phyloP scores from a whole-genome alignment of 192 early-diverging fungal species.

The Podila clonocystis region DNA sequence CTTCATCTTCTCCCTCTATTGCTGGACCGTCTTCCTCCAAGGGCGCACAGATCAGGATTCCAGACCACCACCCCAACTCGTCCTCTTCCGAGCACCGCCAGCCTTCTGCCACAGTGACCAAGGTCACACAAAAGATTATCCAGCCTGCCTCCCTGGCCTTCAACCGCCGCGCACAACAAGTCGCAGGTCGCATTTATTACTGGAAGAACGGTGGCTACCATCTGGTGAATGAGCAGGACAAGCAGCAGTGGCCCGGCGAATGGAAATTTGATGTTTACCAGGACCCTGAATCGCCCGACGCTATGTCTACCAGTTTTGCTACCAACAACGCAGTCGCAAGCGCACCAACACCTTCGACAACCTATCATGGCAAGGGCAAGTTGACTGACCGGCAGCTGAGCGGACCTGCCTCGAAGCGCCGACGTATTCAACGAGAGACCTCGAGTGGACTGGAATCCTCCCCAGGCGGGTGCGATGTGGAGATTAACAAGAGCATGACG shows the following conservation, averaged over 20 bases:
- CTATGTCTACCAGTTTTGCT: neutral
- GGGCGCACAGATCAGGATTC: neutral
- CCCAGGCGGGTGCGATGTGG: neutral
- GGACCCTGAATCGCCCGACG: conserved; percentile 22
- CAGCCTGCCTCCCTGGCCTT: conserved; percentile 28
- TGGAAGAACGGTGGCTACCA: conserved; percentile 38
- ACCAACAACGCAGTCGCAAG: neutral
- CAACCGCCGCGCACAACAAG: conserved; percentile 36
- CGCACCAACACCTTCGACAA: neutral
- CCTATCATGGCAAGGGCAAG: conserved; percentile 36
- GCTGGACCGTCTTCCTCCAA: conserved; percentile 5
- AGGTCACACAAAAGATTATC: conserved; percentile 17
- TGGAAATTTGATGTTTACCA: conserved; percentile 49
- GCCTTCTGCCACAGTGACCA: conserved; percentile 6
- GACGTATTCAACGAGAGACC: conserved; percentile 15
- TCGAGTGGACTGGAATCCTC: neutral
- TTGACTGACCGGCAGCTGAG: conserved; percentile 32
- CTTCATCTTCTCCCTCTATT: conserved; percentile 8
- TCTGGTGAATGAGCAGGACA: conserved; percentile 30
- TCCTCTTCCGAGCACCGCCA: conserved; percentile 6
- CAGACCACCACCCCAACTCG: conserved; percentile 35
- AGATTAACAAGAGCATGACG: neutral
- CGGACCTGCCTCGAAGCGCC: conserved; percentile 22
- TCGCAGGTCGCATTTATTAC: conserved; percentile 33
- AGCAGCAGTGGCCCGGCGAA: conserved; percentile 43